A percentile compares a stretch with the other conserved stretches of the same genome.
Evolutionary conservation across 1,284 basidiomycete genomes (phyloP).

Genomic region (Trichosporon coremiiforme): DNA sequence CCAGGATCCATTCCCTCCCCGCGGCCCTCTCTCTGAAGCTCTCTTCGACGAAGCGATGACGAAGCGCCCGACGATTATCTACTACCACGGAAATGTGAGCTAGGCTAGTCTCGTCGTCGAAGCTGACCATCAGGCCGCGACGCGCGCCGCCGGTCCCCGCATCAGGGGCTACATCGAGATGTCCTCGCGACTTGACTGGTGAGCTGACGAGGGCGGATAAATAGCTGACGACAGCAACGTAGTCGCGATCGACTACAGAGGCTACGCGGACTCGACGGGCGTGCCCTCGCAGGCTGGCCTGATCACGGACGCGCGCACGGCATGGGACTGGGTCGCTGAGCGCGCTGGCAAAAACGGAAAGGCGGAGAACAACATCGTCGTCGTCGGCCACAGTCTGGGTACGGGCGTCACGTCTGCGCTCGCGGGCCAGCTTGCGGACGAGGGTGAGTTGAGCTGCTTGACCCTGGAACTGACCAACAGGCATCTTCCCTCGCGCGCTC

Average conservation of each 20-base stretch:
- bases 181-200: slow-evolving; percentile 43
- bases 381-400: slow-evolving; percentile 78
- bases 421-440: slow-evolving; percentile 41
- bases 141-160: slow-evolving; percentile 27
- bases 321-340: slow-evolving; percentile 73
- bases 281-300: slow-evolving; percentile 75
- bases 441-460: slow-evolving; percentile 37
- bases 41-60: slow-evolving; percentile 61
- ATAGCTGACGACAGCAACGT: slow-evolving; percentile 63
- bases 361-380: slow-evolving; percentile 40
- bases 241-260: slow-evolving; percentile 85
- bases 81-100: slow-evolving; percentile 81
- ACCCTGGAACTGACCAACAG: slow-evolving; percentile 27
- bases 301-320: slow-evolving; percentile 71
- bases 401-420: slow-evolving; percentile 71
- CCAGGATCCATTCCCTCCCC: slow-evolving; percentile 33
- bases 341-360: slow-evolving; percentile 22
- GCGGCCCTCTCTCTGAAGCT: slow-evolving; percentile 31
- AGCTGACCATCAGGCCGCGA: slow-evolving; percentile 26
- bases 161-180: slow-evolving; percentile 42
- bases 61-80: slow-evolving; percentile 73
- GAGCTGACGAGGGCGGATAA: neutral
- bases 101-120: neutral
- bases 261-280: slow-evolving; percentile 84
- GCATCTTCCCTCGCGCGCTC: slow-evolving; percentile 42